A percentile compares a stretch with the other conserved stretches of the same genome.
These are phyloP conservation scores for Lasiodiplodia sp. DNA, from an alignment of 2,329 filamentous ascomycete genomes.

Conservation along the genomic window DNA sequence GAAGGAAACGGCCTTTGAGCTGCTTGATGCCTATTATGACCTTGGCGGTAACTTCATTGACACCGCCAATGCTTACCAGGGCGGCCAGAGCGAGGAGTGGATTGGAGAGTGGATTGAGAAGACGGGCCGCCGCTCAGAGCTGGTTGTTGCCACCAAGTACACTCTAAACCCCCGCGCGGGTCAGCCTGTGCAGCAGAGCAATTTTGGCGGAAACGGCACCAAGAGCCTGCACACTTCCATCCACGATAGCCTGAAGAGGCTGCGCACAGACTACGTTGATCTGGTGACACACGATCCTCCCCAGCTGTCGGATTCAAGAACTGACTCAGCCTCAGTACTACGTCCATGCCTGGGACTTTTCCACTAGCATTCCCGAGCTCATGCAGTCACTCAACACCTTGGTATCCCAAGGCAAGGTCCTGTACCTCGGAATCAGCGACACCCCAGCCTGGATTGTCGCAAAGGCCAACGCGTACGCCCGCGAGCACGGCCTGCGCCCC, in stretches of 20 bases:
- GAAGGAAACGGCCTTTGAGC: constrained; percentile 66
- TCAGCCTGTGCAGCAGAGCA: not conserved
- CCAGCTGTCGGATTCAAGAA: no score
- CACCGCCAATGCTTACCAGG: constrained; percentile 33
- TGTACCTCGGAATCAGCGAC: constrained; percentile 56
- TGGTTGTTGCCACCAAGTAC: constrained; percentile 53
- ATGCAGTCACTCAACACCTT: constrained; percentile 54
- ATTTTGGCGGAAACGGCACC: constrained; percentile 52
- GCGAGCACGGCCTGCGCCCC: constrained; percentile 47
- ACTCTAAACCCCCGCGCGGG: constrained; percentile 39
- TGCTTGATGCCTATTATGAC: constrained; percentile 71
- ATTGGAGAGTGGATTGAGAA: constrained; percentile 55
- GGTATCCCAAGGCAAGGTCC: constrained; percentile 49
- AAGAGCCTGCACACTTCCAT: constrained; percentile 49
- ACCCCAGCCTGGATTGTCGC: constrained; percentile 51
- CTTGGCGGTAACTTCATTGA: constrained; percentile 74
- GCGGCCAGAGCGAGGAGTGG: constrained; percentile 54
- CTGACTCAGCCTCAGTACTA: constrained; percentile 31
- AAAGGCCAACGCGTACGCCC: constrained; percentile 43
- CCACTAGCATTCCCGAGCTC: constrained; percentile 52
- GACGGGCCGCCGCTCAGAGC: constrained; percentile 47
- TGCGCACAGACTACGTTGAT: constrained; percentile 74
- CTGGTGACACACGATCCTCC: constrained; percentile 32
- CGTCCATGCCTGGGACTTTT: constrained; percentile 52
- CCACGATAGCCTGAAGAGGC: constrained; percentile 55